These are phyloP conservation scores for Podosphaera xanthii DNA, from an alignment of 2,329 filamentous ascomycete genomes.

Conservation along the genomic window DNA sequence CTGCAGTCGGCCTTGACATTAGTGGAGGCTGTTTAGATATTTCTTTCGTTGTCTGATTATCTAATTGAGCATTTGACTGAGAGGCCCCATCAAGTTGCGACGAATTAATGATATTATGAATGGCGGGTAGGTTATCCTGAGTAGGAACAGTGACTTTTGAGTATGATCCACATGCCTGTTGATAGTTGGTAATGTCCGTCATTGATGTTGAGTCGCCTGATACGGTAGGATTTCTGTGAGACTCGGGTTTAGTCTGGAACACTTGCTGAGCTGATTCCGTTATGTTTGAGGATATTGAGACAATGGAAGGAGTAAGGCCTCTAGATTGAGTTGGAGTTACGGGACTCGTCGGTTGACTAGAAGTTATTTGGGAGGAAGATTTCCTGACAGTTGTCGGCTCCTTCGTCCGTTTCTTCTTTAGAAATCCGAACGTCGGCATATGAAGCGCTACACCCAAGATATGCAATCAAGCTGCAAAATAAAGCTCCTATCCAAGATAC, in stretches of 20 bases:
- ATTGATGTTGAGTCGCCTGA: conserved; percentile 15
- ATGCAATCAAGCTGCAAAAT: conserved; percentile 8
- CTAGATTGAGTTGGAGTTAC: conserved; percentile 34
- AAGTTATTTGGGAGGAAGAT: conserved; percentile 43
- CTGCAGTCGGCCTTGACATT: conserved; percentile 2
- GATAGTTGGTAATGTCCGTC: conserved; percentile 14
- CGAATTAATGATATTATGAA: conserved; percentile 62
- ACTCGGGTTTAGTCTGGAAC: conserved; percentile 3
- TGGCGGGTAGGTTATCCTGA: conserved; percentile 50
- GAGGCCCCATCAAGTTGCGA: conserved; percentile 26
- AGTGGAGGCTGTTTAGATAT: not conserved
- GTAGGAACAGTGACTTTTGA: conserved; percentile 12
- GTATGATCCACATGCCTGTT: conserved; percentile 11
- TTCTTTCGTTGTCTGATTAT: not conserved
- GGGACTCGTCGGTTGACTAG: conserved; percentile 40
- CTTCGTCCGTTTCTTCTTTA: conserved; percentile 98
- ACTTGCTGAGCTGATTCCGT: conserved; percentile 12
- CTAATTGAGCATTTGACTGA: conserved; percentile 12
- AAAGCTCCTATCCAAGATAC: not conserved
- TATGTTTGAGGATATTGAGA: conserved; percentile 19
- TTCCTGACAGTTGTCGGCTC: conserved; percentile 49
- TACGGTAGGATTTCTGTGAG: conserved; percentile 11
- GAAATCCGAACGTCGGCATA: conserved; percentile 89
- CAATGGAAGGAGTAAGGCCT: conserved; percentile 22
- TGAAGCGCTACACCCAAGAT: conserved; percentile 14